Base-by-base conservation (phyloP, 345 rosid species). In the Trapa bicornis region DNA sequence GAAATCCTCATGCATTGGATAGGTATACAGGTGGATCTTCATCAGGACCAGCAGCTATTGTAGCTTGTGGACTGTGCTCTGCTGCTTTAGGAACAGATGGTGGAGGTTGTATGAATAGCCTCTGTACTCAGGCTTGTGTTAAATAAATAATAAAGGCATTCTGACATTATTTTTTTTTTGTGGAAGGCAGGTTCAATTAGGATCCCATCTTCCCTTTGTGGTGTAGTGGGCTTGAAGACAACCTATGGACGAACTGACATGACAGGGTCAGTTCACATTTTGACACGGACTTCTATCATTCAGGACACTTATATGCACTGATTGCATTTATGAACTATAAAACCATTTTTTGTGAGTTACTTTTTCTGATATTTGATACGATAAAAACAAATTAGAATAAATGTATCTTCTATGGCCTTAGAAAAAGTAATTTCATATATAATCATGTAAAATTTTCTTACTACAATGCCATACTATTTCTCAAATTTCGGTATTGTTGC, bases 1-100 rank as follows among this genome's bases (percentile, higher is more conserved):
- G 97, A 83, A 91, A 91, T 65, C 96, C 97, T 70, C 93, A 88
- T 76, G 97, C 80, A 39, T 65, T 79, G 38, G 89, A 91, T 62
- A 82, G 97, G 79, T 91, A 91, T 72, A 86, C 97, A 2, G 97
- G 97, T 11, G 97, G 97, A 81, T 91, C 97, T 71, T 91, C 97
- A 68, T 88, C 97, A 12, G 97, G 97, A 62, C 83, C 97, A 69
- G 96, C 93, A 72, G 97, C 97, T 73, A 76, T 91, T 72, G 96
- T 91, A 48, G 96, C 96, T 78, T 78, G 93, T 65, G 97, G 97
- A 75, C 48, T 91, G 66, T 88, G 97, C 81, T 81, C 97, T 68
- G 97, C 93, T 80, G 86, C 96, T 72, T 83, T 91, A 58, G 97
- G 97, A 77, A 86, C 97, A 65, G 97, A 91, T 76, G 97, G 91